Base-by-base conservation (phyloP, 2,329 filamentous ascomycete species). In the Aspergillus texensis region DNA sequence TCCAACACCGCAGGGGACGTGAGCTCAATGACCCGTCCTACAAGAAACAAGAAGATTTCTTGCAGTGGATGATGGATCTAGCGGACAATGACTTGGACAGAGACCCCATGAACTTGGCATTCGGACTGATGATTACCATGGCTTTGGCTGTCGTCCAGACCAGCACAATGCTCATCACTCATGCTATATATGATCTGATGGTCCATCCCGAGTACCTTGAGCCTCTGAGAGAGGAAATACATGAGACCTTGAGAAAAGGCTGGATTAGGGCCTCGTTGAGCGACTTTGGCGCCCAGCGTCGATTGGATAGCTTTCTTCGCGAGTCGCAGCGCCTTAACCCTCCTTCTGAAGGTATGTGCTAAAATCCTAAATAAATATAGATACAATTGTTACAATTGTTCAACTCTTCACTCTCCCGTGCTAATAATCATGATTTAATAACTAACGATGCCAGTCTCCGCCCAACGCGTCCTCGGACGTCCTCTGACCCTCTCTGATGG, bases 181-280 rank as follows among this genome's bases (percentile, higher is more conserved):
- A 86, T 79, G 60, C 80, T 60, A 77, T 88, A 24, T 86, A 83
- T 67, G 82, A 85, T 66, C 70, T 89, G 2, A 80, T 82, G 0
- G 74, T 80, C 1, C 73, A 78, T 36, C 85, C 85, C 0, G 81
- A 86, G 34, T 79, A 84, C 67, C 68, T 84, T 34, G 74, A 80
- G 3, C 79, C 82, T 11, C 70, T 88, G 0, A 81, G 86, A 1
- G 76, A 83, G 8, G 86, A 89, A 63, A 80, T 83, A 5, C 67
- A 74, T 1, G 57, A 58, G 3, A 73, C 68, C 2, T 54, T 75
- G 19, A 57, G 32, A n/a, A 41, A 66, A 43, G 70, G 71, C 1
- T 75, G 72, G 73, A 54, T 67, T 8, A 69, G 71, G 43, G 71
- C 65, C 5, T 72, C 70, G 4, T 68, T 66, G 39, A 58, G 60